phyloP scores from a whole-genome alignment of 768 basidiomycete genomes.

The Pisolithus orientalis region DNA sequence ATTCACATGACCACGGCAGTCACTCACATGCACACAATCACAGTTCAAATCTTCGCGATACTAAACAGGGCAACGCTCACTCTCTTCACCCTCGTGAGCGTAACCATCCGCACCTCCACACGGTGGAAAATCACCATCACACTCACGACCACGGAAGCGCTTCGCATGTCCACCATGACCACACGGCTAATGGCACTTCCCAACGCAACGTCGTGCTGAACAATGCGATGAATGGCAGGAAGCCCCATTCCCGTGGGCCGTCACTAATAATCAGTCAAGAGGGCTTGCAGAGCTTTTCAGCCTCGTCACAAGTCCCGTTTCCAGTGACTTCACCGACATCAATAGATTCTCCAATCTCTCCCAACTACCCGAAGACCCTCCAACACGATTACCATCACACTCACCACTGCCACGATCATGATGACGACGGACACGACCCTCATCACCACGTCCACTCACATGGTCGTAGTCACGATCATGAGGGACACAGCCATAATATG shows the following conservation, averaged over 20 bases:
- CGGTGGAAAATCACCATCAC: constrained; percentile 13
- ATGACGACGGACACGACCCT: constrained; percentile 14
- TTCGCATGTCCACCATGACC: constrained; percentile 10
- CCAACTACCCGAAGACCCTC: constrained; percentile 49
- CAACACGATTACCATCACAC: constrained; percentile 41
- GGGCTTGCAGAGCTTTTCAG: constrained; percentile 14
- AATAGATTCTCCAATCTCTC: constrained; percentile 54
- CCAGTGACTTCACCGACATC: constrained; percentile 18
- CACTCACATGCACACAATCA: constrained; percentile 13
- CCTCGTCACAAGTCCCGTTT: constrained; percentile 19
- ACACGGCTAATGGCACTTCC: constrained; percentile 6
- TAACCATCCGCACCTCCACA: constrained; percentile 15
- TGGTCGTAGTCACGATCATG: constrained; percentile 51
- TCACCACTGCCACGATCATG: constrained; percentile 15
- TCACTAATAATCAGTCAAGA: constrained; percentile 33
- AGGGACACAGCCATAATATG: constrained; percentile 98
- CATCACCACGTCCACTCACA: constrained; percentile 47
- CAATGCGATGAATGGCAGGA: constrained; percentile 17
- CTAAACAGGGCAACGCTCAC: constrained; percentile 24
- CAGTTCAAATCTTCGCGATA: constrained; percentile 18
- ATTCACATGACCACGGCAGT: constrained; percentile 49
- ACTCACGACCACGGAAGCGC: constrained; percentile 17
- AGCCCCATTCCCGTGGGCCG: constrained; percentile 35
- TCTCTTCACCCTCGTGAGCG: constrained; percentile 12
- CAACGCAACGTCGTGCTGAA: constrained; percentile 6